Base-by-base conservation (phyloP, 2,329 filamentous ascomycete genomes). In the Teratosphaeriaceae sp. region DNA sequence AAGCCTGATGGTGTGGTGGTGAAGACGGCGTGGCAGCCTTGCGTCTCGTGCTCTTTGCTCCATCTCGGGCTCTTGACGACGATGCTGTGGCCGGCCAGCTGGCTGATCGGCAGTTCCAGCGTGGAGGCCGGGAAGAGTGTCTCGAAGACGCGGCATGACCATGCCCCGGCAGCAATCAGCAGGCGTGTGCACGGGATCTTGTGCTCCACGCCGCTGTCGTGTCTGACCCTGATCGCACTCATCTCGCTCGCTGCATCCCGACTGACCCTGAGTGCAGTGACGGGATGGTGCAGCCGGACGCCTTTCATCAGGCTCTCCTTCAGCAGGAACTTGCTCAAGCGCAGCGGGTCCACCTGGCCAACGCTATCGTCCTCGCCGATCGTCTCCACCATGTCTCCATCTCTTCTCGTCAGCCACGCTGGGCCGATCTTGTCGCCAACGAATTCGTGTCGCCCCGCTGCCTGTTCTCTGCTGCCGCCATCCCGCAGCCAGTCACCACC, bases 71-170 rank as follows among this genome's bases (percentile, higher is more conserved):
- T 79, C 44, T 69, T 74, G 3, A 89, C 63, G 2, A 88, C 74
- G 7, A 90, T 64, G 15, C 82, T 87, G 62, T 89, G 80, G 0
- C 85, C 86, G 0, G 83, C 82, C 4, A 88, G 66, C 15, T 77
- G 72, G 2, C 69, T 66, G 31, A 88, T 68, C 0, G 79, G 76
- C 18, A 88, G 65, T 9, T 66, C 60, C 1, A 73, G 55, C 2
- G 55, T 56, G 1, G 81, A 73, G 0, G 61, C 55, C 0, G 78
- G 78, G 56, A 90, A 89, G 13, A 90, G 72, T 0, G 68, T 65
- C 2, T 65, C 53, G 57, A 87, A 83, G n/a, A 86, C 78, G 23
- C 65, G 64, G 0, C 78, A 73, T 0, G 84, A 83, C 85, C 86
- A 90, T 2, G 79, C 75, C 2, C 85, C 85, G 0, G 83, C 76